Percentiles rank a stretch among this genome's conserved stretches.
phyloP scores from a whole-genome alignment of 345 rosid species.

The Ricinus communis region DNA sequence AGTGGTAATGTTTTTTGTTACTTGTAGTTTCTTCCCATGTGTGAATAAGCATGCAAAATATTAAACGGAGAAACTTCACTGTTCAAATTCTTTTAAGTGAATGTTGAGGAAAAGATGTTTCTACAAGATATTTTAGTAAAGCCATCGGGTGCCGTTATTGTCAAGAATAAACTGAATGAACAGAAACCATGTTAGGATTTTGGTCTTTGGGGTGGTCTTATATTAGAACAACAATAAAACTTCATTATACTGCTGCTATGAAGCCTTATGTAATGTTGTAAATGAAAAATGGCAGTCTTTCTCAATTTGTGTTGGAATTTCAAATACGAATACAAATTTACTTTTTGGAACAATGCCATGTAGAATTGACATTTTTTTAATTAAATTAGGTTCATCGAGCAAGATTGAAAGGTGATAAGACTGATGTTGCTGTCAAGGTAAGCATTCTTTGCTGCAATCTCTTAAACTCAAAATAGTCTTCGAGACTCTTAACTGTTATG shows the following conservation, averaged over 20 bases:
- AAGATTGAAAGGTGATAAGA: constrained; percentile 66
- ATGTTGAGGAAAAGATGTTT: neutral
- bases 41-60: no score
- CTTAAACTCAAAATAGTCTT: constrained; percentile 10
- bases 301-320: neutral
- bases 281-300: neutral
- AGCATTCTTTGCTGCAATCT: constrained; percentile 25
- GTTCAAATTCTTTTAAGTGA: neutral
- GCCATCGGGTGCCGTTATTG: neutral
- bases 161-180: neutral
- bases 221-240: neutral
- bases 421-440: constrained; percentile 88
- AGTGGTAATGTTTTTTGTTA: neutral
- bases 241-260: neutral
- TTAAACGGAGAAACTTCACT: neutral
- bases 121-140: neutral
- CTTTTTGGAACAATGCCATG: neutral
- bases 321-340: neutral
- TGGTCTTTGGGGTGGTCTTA: neutral
- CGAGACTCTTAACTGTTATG: constrained; percentile 23
- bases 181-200: neutral
- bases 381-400: constrained; percentile 79
- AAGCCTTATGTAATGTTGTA: neutral
- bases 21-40: neutral
- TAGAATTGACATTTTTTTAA: constrained; percentile 9